Evolutionary conservation across 768 basidiomycete genomes (phyloP), one percentile per base, ranked within the genome.

Genomic region (Naganishia randhawae): DNA sequence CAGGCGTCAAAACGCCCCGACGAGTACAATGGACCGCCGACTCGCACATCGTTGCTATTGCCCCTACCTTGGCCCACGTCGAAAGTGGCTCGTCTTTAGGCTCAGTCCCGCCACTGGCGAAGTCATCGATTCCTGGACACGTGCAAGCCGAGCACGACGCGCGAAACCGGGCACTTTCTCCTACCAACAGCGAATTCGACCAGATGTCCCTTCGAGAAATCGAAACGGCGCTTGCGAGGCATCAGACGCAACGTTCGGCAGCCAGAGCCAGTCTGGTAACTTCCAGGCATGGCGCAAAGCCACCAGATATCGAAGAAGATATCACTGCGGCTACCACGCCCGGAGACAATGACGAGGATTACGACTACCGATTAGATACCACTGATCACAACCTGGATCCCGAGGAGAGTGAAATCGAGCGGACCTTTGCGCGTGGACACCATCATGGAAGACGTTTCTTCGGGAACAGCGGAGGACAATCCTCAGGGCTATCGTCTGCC

Each of bases 21-120:
- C 69, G 78, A 5, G 78, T 79, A 1, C 76, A 79, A 65, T 79
- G 76, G 76, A 77, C 69, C 4, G 66, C 70, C 13, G 73, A 78
- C 33, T 73, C 72, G 9, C 76, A 79, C 52, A 74, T 77, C 51
- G 74, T 77, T 17, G 69, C 73, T 48, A 70, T 76, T 9, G 65
- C 71, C 25, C 68, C 65, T 13, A 50, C 71, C 25, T 22, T 48
- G 3, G 67, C 65, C 14, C 31, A 65, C 17, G 37, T 48, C 19
- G 63, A 52, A 31, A 50, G 63, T 50, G 19, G 16, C 29, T 25
- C 22, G 13, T 35, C 63, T n/a, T 32, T 50, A 6, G 3, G 22
- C 41, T 50, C 48, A 11, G 48, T 22, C 1, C 19, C 63, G 16
- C 45, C n/a, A 11, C 17, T 33, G 50, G n/a, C 25, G 11, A 37